Evolutionary conservation across 805 yeast species (phyloP).

Genomic region (Metschnikowia lachancei): DNA sequence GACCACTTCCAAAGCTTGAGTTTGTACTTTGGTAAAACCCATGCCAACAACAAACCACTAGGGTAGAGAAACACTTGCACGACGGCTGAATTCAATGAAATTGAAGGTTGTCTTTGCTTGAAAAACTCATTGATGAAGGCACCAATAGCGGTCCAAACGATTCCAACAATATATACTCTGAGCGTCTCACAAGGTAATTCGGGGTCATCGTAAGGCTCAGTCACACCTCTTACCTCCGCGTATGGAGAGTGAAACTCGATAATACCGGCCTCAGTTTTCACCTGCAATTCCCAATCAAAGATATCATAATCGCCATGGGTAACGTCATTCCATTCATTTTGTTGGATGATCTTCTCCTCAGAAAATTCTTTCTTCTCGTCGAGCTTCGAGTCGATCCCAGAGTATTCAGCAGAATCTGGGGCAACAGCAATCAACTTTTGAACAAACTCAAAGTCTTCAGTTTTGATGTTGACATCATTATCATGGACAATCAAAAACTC

Average conservation of each 20-base stretch:
- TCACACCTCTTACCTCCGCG: conserved; percentile 65
- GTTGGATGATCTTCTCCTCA: neutral
- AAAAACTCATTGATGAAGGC: conserved; percentile 60
- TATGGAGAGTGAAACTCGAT: conserved; percentile 44
- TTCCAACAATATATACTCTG: conserved; percentile 52
- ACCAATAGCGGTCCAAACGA: conserved; percentile 53
- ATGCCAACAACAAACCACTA: conserved; percentile 46
- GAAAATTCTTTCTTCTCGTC: conserved; percentile 1
- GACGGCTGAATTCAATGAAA: conserved; percentile 49
- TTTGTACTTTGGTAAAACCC: conserved; percentile 42
- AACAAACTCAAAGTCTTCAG: too few relatives aligned
- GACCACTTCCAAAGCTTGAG: conserved; percentile 42
- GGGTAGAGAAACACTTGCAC: conserved; percentile 62
- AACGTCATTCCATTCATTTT: conserved; percentile 1
- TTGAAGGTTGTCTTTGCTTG: conserved; percentile 53
- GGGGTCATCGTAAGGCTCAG: conserved; percentile 52
- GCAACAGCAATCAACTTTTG: too few relatives aligned
- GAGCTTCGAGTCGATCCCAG: too few relatives aligned
- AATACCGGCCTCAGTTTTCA: conserved; percentile 37
- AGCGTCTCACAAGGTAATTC: conserved; percentile 49
- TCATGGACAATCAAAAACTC: too few relatives aligned
- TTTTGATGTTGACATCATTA: too few relatives aligned
- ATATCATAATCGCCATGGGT: conserved; percentile 1
- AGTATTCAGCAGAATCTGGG: too few relatives aligned
- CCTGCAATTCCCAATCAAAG: conserved; percentile 36